phyloP scores from a whole-genome alignment of 2,329 filamentous ascomycete genomes.

The Botrytis fragariae region DNA sequence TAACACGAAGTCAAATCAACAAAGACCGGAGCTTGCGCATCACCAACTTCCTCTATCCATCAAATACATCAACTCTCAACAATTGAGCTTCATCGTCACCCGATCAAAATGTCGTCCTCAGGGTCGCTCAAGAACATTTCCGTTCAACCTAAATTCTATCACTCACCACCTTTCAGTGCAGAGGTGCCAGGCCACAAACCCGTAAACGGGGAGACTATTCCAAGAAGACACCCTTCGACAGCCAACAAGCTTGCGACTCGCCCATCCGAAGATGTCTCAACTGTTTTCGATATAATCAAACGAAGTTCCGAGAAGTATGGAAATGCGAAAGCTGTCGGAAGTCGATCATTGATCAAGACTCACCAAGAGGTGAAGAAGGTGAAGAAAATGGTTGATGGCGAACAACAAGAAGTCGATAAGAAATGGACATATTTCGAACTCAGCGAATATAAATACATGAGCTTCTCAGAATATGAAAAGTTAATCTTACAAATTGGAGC shows the following conservation, averaged over 20 bases:
- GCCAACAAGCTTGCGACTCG: conserved; percentile 56
- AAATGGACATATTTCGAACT: conserved; percentile 85
- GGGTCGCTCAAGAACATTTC: conserved; percentile 35
- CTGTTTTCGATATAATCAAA: conserved; percentile 60
- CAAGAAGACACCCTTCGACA: conserved; percentile 56
- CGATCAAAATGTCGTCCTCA: neutral
- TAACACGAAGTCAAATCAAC: neutral
- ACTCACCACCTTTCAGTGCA: conserved; percentile 58
- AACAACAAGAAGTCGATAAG: conserved; percentile 77
- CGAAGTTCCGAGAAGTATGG: conserved; percentile 62
- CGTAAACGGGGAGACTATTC: conserved; percentile 67
- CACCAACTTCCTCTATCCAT: neutral
- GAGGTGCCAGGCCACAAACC: conserved; percentile 58
- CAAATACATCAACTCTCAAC: neutral
- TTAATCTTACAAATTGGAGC: conserved; percentile 64
- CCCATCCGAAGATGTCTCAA: conserved; percentile 47
- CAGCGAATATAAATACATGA: conserved; percentile 71
- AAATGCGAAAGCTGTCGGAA: conserved; percentile 62
- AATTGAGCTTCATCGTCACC: neutral
- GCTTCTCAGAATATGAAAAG: conserved; percentile 73
- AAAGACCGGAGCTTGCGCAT: neutral
- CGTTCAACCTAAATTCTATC: conserved; percentile 34
- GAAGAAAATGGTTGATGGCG: conserved; percentile 79
- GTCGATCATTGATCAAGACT: conserved; percentile 67
- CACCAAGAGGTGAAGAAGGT: conserved; percentile 82